Conservation (phyloP, 495 filamentous ascomycete genomes). For the Aspergillus baeticus region DNA sequence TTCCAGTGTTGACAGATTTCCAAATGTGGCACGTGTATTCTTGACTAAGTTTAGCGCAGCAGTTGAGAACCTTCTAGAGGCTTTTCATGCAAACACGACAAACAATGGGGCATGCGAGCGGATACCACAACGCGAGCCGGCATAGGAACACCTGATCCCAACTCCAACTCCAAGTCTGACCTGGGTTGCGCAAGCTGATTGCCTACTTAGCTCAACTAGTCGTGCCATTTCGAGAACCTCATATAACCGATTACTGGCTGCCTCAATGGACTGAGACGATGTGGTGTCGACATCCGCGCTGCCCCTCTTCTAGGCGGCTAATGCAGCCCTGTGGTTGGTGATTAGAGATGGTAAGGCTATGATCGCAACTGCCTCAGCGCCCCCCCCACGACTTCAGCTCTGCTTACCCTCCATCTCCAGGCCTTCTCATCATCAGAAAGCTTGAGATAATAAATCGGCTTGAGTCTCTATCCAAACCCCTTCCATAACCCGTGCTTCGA, state of each 20-base stretch:
- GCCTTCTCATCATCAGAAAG: not conserved
- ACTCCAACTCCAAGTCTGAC: not conserved
- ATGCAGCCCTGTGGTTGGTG: conserved; percentile 4
- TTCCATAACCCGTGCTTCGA: conserved; percentile 2
- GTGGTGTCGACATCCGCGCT: not conserved
- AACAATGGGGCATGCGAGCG: not conserved
- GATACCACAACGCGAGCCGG: not conserved
- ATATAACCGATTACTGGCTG: not conserved
- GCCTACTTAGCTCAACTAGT: not conserved
- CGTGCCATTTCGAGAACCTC: not conserved
- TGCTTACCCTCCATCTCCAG: conserved; percentile 4
- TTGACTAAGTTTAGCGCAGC: not conserved
- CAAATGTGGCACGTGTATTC: too few relatives aligned
- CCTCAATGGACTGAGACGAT: not conserved
- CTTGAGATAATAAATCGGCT: conserved; percentile 1
- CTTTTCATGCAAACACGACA: not conserved
- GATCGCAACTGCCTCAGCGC: conserved; percentile 1
- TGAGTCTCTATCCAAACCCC: conserved; percentile 1
- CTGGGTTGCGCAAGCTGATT: not conserved
- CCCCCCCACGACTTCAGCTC: conserved; percentile 4
- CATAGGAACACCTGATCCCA: not conserved
- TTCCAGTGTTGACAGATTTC: too few relatives aligned
- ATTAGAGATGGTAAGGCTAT: conserved; percentile 1
- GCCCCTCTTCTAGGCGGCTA: conserved; percentile 1
- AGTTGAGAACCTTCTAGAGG: not conserved